These are phyloP conservation scores for Cucumis sativus DNA, from an alignment of 306 rosid species.

Conservation along the genomic window DNA sequence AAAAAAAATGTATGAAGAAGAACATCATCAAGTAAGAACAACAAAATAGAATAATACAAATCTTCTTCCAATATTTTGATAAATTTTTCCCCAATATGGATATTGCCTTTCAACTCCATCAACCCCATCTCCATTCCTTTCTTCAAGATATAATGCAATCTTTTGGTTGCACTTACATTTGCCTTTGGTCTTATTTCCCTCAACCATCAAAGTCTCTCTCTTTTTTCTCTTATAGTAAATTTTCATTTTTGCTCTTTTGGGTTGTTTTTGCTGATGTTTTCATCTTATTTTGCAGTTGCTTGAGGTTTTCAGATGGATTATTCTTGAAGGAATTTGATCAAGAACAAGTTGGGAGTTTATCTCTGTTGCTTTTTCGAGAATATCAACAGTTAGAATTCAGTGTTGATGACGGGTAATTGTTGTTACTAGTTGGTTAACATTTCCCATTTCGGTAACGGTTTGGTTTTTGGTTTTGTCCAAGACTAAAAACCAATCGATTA, in stretches of 20 bases:
- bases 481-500: too few species aligned
- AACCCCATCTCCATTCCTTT: conserved; percentile 26
- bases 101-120: conserved; percentile 28
- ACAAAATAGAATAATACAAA: too few species aligned
- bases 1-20: neutral
- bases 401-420: conserved; percentile 41
- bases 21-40: neutral
- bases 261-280: neutral
- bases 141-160: conserved; percentile 33
- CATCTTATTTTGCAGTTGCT: conserved; percentile 21
- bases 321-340: conserved; percentile 26
- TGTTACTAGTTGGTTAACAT: neutral
- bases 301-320: conserved; percentile 57
- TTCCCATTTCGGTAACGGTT: too few species aligned
- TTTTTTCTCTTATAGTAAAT: neutral
- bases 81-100: conserved; percentile 27
- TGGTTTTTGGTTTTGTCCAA: too few species aligned
- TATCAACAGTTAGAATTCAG: conserved; percentile 26
- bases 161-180: conserved; percentile 56
- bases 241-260: neutral
- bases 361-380: conserved; percentile 41
- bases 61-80: neutral
- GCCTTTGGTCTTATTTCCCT: conserved; percentile 49
- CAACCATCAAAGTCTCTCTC: conserved; percentile 35
- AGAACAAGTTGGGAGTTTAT: conserved; percentile 26